These are phyloP conservation scores for Ogataea ganodermae DNA, from an alignment of 805 yeast genomes.

Conservation along the genomic window DNA sequence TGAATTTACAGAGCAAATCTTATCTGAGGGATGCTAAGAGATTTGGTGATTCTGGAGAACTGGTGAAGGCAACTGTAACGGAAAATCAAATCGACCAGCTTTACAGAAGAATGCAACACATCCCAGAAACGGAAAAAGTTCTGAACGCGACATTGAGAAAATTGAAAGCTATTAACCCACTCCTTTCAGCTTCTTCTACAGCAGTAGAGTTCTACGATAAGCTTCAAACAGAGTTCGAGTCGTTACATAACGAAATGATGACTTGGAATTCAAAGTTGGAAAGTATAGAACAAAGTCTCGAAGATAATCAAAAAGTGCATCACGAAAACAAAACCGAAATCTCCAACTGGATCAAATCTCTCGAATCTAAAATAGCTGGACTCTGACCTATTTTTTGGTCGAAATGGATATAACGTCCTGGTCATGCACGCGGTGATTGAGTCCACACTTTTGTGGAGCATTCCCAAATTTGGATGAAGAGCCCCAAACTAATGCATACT, in stretches of 20 bases:
- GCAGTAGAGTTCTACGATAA: slow-evolving; percentile 17
- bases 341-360: slow-evolving; percentile 12
- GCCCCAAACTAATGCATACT: slow-evolving; percentile 97
- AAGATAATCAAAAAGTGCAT: slow-evolving; percentile 12
- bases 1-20: slow-evolving; percentile 13
- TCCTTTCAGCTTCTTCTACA: slow-evolving; percentile 10
- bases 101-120: slow-evolving; percentile 20
- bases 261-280: slow-evolving; percentile 29
- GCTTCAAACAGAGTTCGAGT: slow-evolving; percentile 19
- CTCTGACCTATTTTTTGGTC: slow-evolving; percentile 54
- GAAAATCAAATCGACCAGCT: slow-evolving; percentile 24
- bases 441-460: slow-evolving; percentile 95
- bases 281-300: slow-evolving; percentile 20
- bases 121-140: slow-evolving; percentile 23
- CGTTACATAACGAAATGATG: slow-evolving; percentile 20
- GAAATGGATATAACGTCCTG: slow-evolving; percentile 94
- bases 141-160: slow-evolving; percentile 21
- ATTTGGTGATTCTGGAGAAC: slow-evolving; percentile 8
- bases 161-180: slow-evolving; percentile 23
- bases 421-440: slow-evolving; percentile 78
- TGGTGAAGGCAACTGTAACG: slow-evolving; percentile 12
- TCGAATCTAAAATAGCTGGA: slow-evolving; percentile 12
- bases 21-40: slow-evolving; percentile 13
- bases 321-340: slow-evolving; percentile 17
- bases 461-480: slow-evolving; percentile 78